Evolutionary conservation across 192 early-diverging fungal genomes (phyloP).

Genomic region (Umbelopsis ramanniana): DNA sequence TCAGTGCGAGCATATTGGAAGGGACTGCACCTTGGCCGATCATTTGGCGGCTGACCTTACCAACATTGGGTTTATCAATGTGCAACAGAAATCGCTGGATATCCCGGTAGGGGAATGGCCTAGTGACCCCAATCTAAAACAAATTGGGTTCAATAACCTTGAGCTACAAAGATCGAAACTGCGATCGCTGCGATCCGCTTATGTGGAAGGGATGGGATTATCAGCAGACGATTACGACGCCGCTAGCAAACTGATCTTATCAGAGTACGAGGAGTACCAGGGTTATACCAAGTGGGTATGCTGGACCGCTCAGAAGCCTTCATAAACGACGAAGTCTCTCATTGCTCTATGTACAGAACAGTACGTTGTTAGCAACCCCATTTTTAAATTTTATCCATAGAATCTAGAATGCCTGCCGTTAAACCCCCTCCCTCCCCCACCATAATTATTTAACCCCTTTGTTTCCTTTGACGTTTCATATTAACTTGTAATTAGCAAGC

Average conservation of each 20-base stretch:
- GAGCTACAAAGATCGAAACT: conserved; percentile 36
- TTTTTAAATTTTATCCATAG: too few relatives aligned
- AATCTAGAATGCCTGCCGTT: too few relatives aligned
- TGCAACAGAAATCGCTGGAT: conserved; percentile 33
- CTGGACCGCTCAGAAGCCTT: conserved; percentile 28
- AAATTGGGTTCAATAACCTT: conserved; percentile 44
- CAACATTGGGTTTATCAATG: conserved; percentile 26
- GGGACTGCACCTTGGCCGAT: conserved; percentile 27
- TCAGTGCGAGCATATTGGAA: conserved; percentile 26
- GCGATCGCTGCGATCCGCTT: conserved; percentile 24
- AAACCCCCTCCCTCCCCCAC: too few relatives aligned
- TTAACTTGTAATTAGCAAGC: too few relatives aligned
- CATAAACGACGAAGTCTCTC: not conserved
- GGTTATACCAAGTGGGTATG: conserved; percentile 33
- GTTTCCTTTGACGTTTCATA: too few relatives aligned
- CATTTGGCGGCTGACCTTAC: conserved; percentile 12
- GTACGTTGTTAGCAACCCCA: too few relatives aligned
- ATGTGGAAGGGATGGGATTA: conserved; percentile 28
- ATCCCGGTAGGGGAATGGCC: conserved; percentile 48
- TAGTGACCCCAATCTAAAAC: conserved; percentile 40
- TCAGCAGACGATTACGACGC: conserved; percentile 37
- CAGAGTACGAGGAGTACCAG: conserved; percentile 38
- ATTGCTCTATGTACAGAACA: too few relatives aligned
- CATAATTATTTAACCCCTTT: too few relatives aligned
- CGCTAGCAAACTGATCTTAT: conserved; percentile 29